Conservation (phyloP, 495 filamentous ascomycete genomes). For the Neurospora africana region DNA sequence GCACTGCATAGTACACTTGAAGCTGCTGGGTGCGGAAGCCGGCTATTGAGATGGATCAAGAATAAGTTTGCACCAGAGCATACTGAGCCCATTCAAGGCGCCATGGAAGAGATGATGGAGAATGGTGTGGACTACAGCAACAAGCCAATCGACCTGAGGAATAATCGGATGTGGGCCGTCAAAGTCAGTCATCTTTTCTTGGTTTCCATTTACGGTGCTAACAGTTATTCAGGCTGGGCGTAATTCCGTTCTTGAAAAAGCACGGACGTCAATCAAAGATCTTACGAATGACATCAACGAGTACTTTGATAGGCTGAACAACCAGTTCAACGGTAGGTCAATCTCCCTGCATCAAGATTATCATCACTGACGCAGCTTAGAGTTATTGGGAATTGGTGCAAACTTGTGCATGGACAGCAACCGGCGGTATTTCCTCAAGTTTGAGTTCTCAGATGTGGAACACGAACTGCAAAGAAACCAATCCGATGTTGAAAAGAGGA, state of each 20-base stretch:
- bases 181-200: conserved; percentile 41
- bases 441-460: conserved; percentile 54
- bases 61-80: conserved; percentile 55
- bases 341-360: conserved; percentile 31
- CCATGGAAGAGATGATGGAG: conserved; percentile 68
- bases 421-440: conserved; percentile 71
- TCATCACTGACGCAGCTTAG: background rate
- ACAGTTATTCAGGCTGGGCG: conserved; percentile 53
- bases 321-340: conserved; percentile 27
- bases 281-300: conserved; percentile 64
- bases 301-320: conserved; percentile 53
- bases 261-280: conserved; percentile 78
- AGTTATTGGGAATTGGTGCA: conserved; percentile 4
- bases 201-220: background rate
- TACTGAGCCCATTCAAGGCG: conserved; percentile 45
- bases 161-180: conserved; percentile 88
- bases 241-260: conserved; percentile 78
- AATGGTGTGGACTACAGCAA: conserved; percentile 69
- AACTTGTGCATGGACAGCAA: conserved; percentile 67
- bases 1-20: conserved; percentile 58
- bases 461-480: conserved; percentile 52
- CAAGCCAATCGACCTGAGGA: conserved; percentile 73
- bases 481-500: background rate
- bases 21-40: conserved; percentile 46
- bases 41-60: conserved; percentile 52